Percentiles rank a stretch among this genome's conserved stretches.
phyloP scores from a whole-genome alignment of 805 yeast species.

The Kazachstania africana region DNA sequence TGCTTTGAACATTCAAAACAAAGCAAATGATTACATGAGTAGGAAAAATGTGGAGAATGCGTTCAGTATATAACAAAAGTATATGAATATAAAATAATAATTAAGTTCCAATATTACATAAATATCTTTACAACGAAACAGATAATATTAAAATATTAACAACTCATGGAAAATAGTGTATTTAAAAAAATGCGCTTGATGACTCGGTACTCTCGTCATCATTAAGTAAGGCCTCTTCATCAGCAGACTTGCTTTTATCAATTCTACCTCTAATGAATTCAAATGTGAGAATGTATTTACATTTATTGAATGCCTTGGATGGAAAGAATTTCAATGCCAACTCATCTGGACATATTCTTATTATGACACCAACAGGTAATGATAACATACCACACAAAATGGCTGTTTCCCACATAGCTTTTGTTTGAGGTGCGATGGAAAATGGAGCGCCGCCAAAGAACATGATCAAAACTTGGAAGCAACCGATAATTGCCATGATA shows the following conservation, averaged over 20 bases:
- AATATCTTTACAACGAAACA: too few species aligned
- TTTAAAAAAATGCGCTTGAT: too few species aligned
- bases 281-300: slow-evolving; percentile 14
- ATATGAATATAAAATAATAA: too few species aligned
- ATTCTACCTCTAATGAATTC: slow-evolving; percentile 14
- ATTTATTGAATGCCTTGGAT: slow-evolving; percentile 21
- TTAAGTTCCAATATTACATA: too few species aligned
- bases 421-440: slow-evolving; percentile 66
- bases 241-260: slow-evolving; percentile 10
- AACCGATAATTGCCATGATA: slow-evolving; percentile 66
- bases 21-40: slow-evolving; percentile 26
- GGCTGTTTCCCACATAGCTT: slow-evolving; percentile 84
- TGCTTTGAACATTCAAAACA: slow-evolving; percentile 29
- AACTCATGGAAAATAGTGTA: too few species aligned
- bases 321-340: slow-evolving; percentile 64
- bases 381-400: slow-evolving; percentile 69
- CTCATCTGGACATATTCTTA: slow-evolving; percentile 75
- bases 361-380: slow-evolving; percentile 64
- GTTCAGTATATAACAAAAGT: too few species aligned
- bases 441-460: slow-evolving; percentile 96
- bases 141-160: too few species aligned
- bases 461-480: slow-evolving; percentile 83
- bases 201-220: neutral
- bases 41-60: too few species aligned
- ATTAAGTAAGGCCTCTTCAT: slow-evolving; percentile 19